phyloP scores from a whole-genome alignment of 441 rosid genomes.

The Corymbia calophylla region DNA sequence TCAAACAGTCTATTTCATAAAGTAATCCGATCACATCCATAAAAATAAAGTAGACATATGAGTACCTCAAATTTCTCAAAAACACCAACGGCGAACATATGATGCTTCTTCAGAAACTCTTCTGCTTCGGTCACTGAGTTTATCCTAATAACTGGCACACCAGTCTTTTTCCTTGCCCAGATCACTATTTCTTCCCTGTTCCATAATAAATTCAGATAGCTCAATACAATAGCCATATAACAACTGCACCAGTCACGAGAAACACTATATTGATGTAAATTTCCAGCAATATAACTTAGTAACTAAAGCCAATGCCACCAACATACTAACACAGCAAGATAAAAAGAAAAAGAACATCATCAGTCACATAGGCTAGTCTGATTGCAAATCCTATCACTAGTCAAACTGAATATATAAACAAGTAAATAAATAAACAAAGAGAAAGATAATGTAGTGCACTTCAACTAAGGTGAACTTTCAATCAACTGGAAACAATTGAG shows the following conservation, averaged over 20 bases:
- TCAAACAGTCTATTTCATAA: background rate
- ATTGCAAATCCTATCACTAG: background rate
- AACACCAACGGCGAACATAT: constrained; percentile 47
- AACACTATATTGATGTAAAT: background rate
- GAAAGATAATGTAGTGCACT: background rate
- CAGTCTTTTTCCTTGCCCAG: constrained; percentile 85
- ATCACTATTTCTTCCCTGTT: constrained; percentile 71
- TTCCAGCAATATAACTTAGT: background rate
- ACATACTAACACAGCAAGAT: background rate
- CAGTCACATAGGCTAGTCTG: background rate
- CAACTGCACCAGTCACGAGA: background rate
- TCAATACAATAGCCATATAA: background rate
- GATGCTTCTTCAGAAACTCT: constrained; percentile 44
- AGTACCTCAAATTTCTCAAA: constrained; percentile 73
- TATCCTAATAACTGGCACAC: constrained; percentile 49
- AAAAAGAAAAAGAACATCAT: background rate
- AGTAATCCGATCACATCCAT: background rate
- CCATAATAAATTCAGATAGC: constrained; percentile 1
- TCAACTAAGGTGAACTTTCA: background rate
- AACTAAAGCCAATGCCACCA: background rate
- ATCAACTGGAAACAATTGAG: background rate
- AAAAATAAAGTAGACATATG: background rate
- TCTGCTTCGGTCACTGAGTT: constrained; percentile 47
- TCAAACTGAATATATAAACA: background rate
- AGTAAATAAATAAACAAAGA: background rate